Percentiles rank a stretch among this genome's conserved stretches.
Conservation (phyloP, 2,329 filamentous ascomycete genomes). For the Aspergillus clavatus region DNA sequence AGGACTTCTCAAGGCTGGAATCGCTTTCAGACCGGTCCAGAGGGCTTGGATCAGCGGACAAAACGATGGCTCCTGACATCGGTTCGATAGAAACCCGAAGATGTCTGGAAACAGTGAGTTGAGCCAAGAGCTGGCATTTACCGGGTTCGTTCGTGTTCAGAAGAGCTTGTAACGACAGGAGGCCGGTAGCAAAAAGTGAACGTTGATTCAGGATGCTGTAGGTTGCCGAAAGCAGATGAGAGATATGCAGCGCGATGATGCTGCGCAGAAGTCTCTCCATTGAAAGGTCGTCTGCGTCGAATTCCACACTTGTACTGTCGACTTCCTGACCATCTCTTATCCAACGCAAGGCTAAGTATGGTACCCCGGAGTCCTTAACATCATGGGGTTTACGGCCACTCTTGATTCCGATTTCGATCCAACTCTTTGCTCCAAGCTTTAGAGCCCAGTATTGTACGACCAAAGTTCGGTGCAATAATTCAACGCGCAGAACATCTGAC, state of each 20-base stretch:
- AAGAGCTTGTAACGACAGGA: conserved; percentile 55
- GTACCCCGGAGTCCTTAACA: conserved; percentile 17
- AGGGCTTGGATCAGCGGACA: conserved; percentile 60
- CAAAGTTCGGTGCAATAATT: conserved; percentile 74
- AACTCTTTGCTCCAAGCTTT: conserved; percentile 70
- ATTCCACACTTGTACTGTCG: conserved; percentile 58
- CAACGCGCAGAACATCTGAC: conserved; percentile 71
- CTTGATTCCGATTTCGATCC: conserved; percentile 77
- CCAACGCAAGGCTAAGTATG: conserved; percentile 59
- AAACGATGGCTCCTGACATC: conserved; percentile 68
- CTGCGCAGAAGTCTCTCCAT: conserved; percentile 68
- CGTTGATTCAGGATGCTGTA: conserved; percentile 56
- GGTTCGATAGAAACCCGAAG: conserved; percentile 67
- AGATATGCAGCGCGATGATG: conserved; percentile 70
- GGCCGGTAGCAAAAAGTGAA: conserved; percentile 57
- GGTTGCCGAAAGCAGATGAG: conserved; percentile 64
- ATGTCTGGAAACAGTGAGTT: conserved; percentile 60
- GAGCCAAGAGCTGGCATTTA: conserved; percentile 63
- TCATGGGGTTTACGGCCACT: conserved; percentile 17
- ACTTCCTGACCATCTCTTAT: conserved; percentile 77
- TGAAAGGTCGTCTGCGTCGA: conserved; percentile 65
- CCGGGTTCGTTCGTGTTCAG: conserved; percentile 59
- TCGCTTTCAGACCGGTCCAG: conserved; percentile 57
- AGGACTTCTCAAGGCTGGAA: conserved; percentile 54
- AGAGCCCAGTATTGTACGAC: conserved; percentile 87